Evolutionary conservation across 108 stramenopile genomes (phyloP).

Genomic region (Epipyxis sp.): DNA sequence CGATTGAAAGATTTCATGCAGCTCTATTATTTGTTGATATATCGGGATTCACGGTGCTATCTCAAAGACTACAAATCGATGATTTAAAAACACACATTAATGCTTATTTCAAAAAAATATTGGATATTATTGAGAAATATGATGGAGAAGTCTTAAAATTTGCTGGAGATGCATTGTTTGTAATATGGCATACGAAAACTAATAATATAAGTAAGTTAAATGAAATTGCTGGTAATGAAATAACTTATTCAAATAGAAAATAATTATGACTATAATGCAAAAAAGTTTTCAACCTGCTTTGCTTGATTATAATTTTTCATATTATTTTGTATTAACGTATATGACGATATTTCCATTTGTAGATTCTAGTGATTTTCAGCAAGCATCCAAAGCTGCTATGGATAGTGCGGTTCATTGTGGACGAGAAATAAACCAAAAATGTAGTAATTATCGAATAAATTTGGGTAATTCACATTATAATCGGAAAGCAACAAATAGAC

Average conservation of each 20-base stretch:
- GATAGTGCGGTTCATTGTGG: background rate
- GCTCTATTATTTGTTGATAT: slow-evolving; percentile 79
- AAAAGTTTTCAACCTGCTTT: too few relatives aligned
- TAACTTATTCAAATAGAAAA: background rate
- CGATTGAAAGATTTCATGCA: background rate
- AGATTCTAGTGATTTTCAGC: background rate
- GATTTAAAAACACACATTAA: slow-evolving; percentile 49
- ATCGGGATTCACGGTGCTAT: slow-evolving; percentile 73
- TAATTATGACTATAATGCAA: too few relatives aligned
- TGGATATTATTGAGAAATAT: slow-evolving; percentile 34
- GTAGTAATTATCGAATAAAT: background rate
- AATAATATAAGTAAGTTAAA: background rate
- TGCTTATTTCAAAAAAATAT: slow-evolving; percentile 45
- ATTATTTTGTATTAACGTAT: too few relatives aligned
- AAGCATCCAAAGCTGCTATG: background rate
- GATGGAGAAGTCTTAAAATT: slow-evolving; percentile 58
- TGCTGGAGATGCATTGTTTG: slow-evolving; percentile 56
- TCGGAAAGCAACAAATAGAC: background rate
- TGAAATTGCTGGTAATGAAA: background rate
- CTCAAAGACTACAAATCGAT: slow-evolving; percentile 64
- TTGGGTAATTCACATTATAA: background rate
- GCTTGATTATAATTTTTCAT: too few relatives aligned
- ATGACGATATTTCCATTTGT: background rate
- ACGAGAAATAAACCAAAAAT: background rate
- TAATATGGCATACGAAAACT: slow-evolving; percentile 35